Percentiles rank a stretch among this genome's conserved stretches.
Evolutionary conservation across 2,329 filamentous ascomycete species (phyloP).

Genomic region (Verticillium klebahnii): DNA sequence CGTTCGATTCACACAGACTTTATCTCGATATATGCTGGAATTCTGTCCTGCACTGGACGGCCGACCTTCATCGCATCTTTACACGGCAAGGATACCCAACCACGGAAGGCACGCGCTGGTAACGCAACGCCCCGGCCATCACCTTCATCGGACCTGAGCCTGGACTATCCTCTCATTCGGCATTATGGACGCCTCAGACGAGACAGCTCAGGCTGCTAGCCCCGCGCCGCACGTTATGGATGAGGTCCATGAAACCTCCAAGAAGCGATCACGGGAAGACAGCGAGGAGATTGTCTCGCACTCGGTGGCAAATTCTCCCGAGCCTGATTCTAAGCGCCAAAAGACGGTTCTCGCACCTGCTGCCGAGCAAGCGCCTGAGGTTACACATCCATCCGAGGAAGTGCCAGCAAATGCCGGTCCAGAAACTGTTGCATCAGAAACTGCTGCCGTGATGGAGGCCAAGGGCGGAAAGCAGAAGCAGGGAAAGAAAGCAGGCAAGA

Average conservation of each 20-base stretch:
- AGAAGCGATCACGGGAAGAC: constrained; percentile 24
- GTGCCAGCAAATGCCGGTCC: background rate
- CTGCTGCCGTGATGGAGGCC: background rate
- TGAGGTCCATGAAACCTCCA: constrained; percentile 7
- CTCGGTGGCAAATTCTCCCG: constrained; percentile 1
- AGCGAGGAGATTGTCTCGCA: constrained; percentile 3
- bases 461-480: background rate
- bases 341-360: constrained; percentile 1
- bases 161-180: background rate
- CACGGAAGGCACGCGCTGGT: too few relatives aligned
- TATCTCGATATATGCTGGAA: too few relatives aligned
- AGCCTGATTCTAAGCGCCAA: constrained; percentile 15
- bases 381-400: background rate
- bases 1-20: too few relatives aligned
- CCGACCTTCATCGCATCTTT: too few relatives aligned
- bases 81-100: too few relatives aligned
- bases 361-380: background rate
- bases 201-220: background rate
- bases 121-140: too few relatives aligned
- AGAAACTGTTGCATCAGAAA: background rate
- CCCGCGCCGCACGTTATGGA: background rate
- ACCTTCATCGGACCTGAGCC: background rate
- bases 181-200: constrained; percentile 7
- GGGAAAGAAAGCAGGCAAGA: background rate
- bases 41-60: too few relatives aligned